Base-by-base conservation (phyloP, 495 filamentous ascomycete species). In the Cladorrhinum samala region DNA sequence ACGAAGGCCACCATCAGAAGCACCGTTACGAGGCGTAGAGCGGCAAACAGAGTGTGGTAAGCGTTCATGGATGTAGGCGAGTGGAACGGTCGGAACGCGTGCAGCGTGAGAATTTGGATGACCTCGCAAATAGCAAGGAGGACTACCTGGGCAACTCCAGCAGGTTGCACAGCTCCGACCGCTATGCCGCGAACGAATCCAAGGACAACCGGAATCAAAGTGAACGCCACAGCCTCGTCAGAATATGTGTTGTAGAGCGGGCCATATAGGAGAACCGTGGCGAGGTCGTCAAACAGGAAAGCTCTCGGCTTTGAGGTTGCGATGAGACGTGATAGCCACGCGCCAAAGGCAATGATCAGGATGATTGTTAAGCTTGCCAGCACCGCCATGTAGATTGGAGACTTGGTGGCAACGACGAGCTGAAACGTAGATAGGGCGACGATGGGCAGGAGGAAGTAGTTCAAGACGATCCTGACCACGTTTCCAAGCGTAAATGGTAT, bases 221-320 rank as follows among this genome's bases (percentile, higher is more conserved):
- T 89, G 61, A 93, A 98, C 6, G 88, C 83, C 14, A 80, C 74
- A 1, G 89, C 86, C 21, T 91, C 86, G 70, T 94, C 91, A 25
- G 92, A 91, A 64, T 92, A 96, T 1, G 94, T 98, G 68, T 98
- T 98, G 73, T 97, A 98, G n/a, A 98, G 77, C 2, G 93, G 89
- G 3, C 93, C 93, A 62, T 95, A 97, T 1, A 89, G 75, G 11
- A 98, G 77, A 9, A 96, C 85, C 0, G 89, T 96, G 8, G 88
- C 81, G 43, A 97, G 78, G 67, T 96, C 89, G 65, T 98, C 93
- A 63, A 95, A 98, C 18, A 98, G 78, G 56, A 85, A 84, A 13
- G 89, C 83, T 40, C 87, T 84, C 0, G 93, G 93, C 54, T 88
- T 83, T 2, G 89, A 91, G 19, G 76, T 83, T 24, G 83, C 80